phyloP scores from a whole-genome alignment of 2,329 filamentous ascomycete genomes.

The Leptoxyphium fumago region DNA sequence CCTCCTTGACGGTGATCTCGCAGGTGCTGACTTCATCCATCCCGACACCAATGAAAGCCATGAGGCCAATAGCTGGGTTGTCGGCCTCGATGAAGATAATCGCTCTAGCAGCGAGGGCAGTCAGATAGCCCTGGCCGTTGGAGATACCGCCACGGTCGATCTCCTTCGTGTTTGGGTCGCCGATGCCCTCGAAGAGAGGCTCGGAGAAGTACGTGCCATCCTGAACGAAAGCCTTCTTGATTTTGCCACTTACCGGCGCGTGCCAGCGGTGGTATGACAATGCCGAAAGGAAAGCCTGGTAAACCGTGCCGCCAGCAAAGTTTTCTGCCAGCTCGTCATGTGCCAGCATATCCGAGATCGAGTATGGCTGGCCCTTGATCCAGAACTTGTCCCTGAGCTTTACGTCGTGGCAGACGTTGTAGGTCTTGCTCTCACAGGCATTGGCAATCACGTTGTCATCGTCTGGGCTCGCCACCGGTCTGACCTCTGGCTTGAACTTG shows the following conservation, averaged over 20 bases:
- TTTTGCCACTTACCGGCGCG: conserved; percentile 47
- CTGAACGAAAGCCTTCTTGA: conserved; percentile 42
- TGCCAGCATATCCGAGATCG: conserved; percentile 31
- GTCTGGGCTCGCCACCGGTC: conserved; percentile 43
- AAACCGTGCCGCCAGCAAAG: conserved; percentile 51
- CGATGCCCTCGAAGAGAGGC: conserved; percentile 34
- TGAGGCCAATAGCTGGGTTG: conserved; percentile 49
- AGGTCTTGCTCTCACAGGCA: conserved; percentile 49
- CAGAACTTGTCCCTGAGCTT: conserved; percentile 49
- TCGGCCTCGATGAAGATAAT: conserved; percentile 59
- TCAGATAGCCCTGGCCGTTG: conserved; percentile 47
- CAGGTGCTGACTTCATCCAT: conserved; percentile 65
- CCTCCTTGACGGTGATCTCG: conserved; percentile 53
- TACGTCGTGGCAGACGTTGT: conserved; percentile 36
- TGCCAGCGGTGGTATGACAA: conserved; percentile 62
- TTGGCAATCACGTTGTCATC: conserved; percentile 44
- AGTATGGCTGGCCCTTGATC: conserved; percentile 56
- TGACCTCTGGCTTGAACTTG: conserved; percentile 37
- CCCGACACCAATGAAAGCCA: conserved; percentile 56
- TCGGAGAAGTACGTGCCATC: conserved; percentile 57
- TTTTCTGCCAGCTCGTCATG: conserved; percentile 37
- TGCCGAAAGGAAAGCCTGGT: conserved; percentile 55
- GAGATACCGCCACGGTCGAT: conserved; percentile 32
- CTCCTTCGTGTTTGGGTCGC: conserved; percentile 20
- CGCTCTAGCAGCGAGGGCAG: conserved; percentile 51